Evolutionary conservation across 2,329 filamentous ascomycete species (phyloP), one percentile per base, ranked within the genome.

Genomic region (Colletotrichum cereale): DNA sequence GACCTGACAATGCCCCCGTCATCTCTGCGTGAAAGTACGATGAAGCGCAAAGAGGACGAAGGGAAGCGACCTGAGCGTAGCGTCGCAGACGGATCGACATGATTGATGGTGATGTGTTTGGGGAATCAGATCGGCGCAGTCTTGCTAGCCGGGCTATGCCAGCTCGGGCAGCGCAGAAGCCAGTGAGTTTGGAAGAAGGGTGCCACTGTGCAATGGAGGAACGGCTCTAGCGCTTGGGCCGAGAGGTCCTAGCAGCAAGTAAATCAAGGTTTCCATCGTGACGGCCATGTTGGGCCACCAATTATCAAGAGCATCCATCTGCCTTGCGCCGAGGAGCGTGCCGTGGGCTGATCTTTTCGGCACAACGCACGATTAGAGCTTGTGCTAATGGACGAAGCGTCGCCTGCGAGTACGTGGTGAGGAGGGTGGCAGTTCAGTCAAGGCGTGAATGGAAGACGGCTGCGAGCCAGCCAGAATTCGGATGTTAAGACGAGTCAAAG

Each of bases 51-150:
- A 56, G 36, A 12, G 26, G 34, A 31, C 14, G 31, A 62, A 67
- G 34, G 47, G 34, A 52, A 72, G 66, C 42, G 66, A 61, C 36
- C 66, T 71, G 70, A 71, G 66, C 66, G 61, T 61, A 71, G 21
- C 42, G 36, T 53, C 40, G 42, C 18, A 29, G 18, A 56, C 50
- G 62, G 56, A 72, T 66, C 56, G 56, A 66, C 61, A 56, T 18
- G 47, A 31, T 63, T 58, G 52, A 56, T 53, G 29, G 24, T 52
- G 31, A 38, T 52, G 36, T 38, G 44, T 47, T 68, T 31, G 53
- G 29, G 56, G 38, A 40, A 50, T 18, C 53, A 31, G 62, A 64
- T 67, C 62, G n/a, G 58, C 57, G 55, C 48, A 40, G 42, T 56
- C 52, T 66, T 40, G 24, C 50, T 38, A 29, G 47, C 29, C 53